Conservation (phyloP, 345 rosid species). For the Euphorbia pulcherrima region DNA sequence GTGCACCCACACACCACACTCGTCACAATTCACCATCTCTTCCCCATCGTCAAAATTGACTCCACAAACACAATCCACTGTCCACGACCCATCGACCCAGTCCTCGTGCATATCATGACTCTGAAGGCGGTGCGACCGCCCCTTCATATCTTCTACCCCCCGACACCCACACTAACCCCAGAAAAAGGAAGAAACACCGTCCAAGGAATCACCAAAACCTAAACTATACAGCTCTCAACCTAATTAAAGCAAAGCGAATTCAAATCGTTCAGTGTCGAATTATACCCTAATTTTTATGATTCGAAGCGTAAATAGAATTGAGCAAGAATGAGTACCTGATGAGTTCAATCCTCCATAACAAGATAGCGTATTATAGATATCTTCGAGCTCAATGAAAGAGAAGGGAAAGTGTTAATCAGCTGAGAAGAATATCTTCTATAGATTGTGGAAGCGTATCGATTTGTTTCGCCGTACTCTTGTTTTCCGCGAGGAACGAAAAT, state of each 20-base stretch:
- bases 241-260: not conserved
- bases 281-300: not conserved
- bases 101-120: conserved; percentile 72
- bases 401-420: not conserved
- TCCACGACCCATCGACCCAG: conserved; percentile 96
- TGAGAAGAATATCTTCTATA: too few relatives aligned
- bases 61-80: conserved; percentile 91
- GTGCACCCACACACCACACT: conserved; percentile 95
- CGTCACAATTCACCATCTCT: conserved; percentile 98
- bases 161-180: too few relatives aligned
- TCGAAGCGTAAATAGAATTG: not conserved
- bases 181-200: not conserved
- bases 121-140: conserved; percentile 58
- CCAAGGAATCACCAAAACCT: not conserved
- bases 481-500: too few relatives aligned
- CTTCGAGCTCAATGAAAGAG: not conserved
- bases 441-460: not conserved
- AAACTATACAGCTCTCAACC: not conserved
- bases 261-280: not conserved
- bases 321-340: not conserved
- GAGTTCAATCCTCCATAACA: not conserved
- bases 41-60: conserved; percentile 91
- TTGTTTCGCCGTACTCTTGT: not conserved
- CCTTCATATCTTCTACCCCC: conserved; percentile 37
- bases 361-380: too few relatives aligned